Evolutionary conservation across 306 rosid species (phyloP).

Genomic region (Cucumis sativus): DNA sequence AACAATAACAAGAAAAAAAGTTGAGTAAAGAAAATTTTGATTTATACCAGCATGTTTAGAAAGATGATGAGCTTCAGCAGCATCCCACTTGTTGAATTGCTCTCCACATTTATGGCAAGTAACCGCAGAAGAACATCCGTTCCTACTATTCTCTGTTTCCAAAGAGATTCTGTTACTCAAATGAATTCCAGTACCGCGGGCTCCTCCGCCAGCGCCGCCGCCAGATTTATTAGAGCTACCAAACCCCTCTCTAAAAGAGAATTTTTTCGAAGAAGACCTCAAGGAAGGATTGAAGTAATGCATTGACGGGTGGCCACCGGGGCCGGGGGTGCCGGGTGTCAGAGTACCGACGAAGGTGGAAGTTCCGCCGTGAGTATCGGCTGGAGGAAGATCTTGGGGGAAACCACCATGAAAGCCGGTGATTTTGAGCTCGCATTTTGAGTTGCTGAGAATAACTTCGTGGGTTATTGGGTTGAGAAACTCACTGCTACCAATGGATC

Average conservation of each 20-base stretch:
- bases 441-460: constrained; percentile 73
- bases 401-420: constrained; percentile 44
- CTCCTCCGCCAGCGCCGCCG: constrained; percentile 1
- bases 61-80: constrained; percentile 85
- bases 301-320: constrained; percentile 76
- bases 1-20: not conserved
- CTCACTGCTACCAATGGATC: constrained; percentile 87
- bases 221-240: constrained; percentile 12
- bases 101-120: constrained; percentile 86
- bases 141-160: constrained; percentile 36
- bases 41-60: constrained; percentile 75
- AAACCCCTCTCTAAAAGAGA: constrained; percentile 40
- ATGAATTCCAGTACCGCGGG: constrained; percentile 11
- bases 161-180: constrained; percentile 45
- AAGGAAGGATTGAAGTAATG: constrained; percentile 54
- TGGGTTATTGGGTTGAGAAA: constrained; percentile 78
- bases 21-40: not conserved
- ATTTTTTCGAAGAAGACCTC: constrained; percentile 62
- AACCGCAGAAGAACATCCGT: constrained; percentile 20
- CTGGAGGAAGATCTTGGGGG: constrained; percentile 25
- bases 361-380: constrained; percentile 10
- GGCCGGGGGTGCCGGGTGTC: constrained; percentile 82
- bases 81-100: constrained; percentile 68
- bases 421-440: constrained; percentile 83
- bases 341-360: constrained; percentile 65